phyloP scores from a whole-genome alignment of 441 rosid species.

The Monsonia emarginata region DNA sequence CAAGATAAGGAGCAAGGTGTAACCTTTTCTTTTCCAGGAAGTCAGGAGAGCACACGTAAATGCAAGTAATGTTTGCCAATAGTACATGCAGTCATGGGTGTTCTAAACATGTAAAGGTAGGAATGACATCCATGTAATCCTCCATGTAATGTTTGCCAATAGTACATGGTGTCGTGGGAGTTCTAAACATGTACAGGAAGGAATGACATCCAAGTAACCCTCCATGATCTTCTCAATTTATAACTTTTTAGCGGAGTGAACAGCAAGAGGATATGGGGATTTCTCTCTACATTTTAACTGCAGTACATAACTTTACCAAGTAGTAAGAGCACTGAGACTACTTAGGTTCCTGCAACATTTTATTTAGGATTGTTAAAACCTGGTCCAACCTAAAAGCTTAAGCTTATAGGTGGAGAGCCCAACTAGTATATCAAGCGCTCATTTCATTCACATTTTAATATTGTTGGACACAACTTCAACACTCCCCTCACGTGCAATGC shows the following conservation, averaged over 20 bases:
- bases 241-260: too few relatives aligned
- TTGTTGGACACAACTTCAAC: too few relatives aligned
- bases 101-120: background rate
- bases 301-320: background rate
- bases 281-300: background rate
- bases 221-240: too few relatives aligned
- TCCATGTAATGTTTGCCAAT: background rate
- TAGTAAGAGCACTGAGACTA: background rate
- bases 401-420: too few relatives aligned
- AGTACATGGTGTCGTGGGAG: too few relatives aligned
- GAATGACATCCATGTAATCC: background rate
- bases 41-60: background rate
- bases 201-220: too few relatives aligned
- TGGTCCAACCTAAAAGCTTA: too few relatives aligned
- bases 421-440: too few relatives aligned
- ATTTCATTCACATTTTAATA: too few relatives aligned
- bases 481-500: too few relatives aligned
- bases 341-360: background rate
- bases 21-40: background rate
- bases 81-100: background rate
- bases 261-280: background rate
- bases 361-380: too few relatives aligned
- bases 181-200: too few relatives aligned
- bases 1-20: background rate
- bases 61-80: background rate